Base-by-base conservation (phyloP, 345 rosid genomes). In the Syzygium aromaticum region DNA sequence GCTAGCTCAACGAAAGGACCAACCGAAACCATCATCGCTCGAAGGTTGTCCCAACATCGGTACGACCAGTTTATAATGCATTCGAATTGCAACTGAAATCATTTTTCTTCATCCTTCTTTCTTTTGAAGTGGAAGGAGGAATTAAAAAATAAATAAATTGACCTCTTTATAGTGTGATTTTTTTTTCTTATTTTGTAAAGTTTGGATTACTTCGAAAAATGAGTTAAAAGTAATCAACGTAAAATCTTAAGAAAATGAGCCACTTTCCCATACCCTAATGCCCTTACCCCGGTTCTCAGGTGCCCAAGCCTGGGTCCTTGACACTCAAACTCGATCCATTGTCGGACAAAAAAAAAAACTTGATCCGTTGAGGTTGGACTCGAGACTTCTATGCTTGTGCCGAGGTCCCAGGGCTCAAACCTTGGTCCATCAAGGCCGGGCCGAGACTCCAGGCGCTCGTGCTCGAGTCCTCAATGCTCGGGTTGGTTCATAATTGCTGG, bases 201-300 rank as follows among this genome's bases (percentile, higher is more conserved):
- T 5, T 43, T 57, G 5, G 11, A 57, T 57, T 25, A 6, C 63
- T 11, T 57, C 25, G 3, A 14, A 57, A 10, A 57, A 57, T 57
- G 11, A 57, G 27, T 11, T 57, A 5, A 25, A 25, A 14, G 61
- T 43, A 43, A 5, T 43, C 4, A 43, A 43, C 1, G 46, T 4
- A 43, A 43, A 43, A 43, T 43, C 46, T 43, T 43, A 43, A 43
- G 46, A 43, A 43, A 43, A 43, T 43, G 46, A 6, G 46, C 46
- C 46, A 33, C 38, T 33, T 33, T 33, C n/a, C 23, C 63, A 59
- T 25, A 59, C 64, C n/a, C 1, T 11, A 0, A n/a, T 25, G 15
- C 28, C 25, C n/a, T 3, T 57, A 13, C 3, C 28, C 1, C 1
- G 0, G 5, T 6, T 57, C 63, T n/a, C 13, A 0, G 0, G 10